Base-by-base conservation (phyloP, 768 basidiomycete genomes). In the Pleurotus cornucopiae region DNA sequence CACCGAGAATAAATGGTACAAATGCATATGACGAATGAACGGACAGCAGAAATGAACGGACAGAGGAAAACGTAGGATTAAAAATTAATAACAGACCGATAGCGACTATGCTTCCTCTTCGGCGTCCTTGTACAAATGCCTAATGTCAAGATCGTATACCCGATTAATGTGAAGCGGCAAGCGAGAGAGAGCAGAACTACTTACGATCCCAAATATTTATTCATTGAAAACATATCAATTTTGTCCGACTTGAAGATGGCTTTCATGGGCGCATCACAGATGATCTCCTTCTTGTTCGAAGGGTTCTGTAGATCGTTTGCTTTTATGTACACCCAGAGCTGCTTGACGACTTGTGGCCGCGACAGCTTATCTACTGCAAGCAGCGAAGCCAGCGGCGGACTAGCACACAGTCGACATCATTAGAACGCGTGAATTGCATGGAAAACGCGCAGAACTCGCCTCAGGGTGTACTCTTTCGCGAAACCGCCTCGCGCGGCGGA, bases 191-290 rank as follows among this genome's bases (percentile, higher is more conserved):
- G 26, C 55, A 25, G 34, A 14, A 43, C 39, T 5, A 73, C 80
- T 68, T 62, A 93, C 88, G 86, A 76, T 66, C 89, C 88, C 56
- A 96, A 73, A 23, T 88, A 79, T 71, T 95, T 93, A 78, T 95
- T 96, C 94, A 96, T 96, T 61, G 78, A 84, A 74, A 96, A 95
- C 92, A 95, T 95, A 71, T 91, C 85, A 56, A 97, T 83, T 67
- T 84, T 89, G 60, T 92, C 89, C 11, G 82, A 79, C 56, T 80
- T 81, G 68, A 98, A 96, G 18, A 96, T 81, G 5, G 85, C 82
- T 63, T 78, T 80, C 62, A 97, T 66, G 14, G 69, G 74, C 14
- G 78, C 74, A 68, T 98, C 94, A 64, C 94, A 95, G 2, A 93
- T 61, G 59, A 98, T 97, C 68, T 91, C 91, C 55, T 84, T 83